Conservation (phyloP, 345 rosid species). For the Eucalyptus cloeziana region DNA sequence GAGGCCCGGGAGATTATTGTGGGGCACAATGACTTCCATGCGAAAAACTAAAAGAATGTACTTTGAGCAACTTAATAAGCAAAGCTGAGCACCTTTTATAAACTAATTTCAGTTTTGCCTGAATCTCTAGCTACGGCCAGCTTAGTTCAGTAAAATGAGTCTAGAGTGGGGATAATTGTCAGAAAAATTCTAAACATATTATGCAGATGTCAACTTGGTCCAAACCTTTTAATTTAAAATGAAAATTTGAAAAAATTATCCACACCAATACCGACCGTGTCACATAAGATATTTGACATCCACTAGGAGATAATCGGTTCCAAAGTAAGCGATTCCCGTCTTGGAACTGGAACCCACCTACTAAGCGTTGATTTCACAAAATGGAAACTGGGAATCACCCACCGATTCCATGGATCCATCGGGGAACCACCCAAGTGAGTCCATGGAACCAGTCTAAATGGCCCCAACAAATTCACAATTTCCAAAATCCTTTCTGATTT, state of each 20-base stretch:
- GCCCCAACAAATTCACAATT: background rate
- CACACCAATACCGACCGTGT: rapidly evolving
- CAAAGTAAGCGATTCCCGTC: rapidly evolving
- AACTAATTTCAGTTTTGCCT: background rate
- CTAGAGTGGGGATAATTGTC: background rate
- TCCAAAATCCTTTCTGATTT: background rate
- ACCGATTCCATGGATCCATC: background rate
- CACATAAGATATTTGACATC: rapidly evolving
- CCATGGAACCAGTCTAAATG: background rate
- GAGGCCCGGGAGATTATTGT: background rate
- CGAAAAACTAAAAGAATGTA: background rate
- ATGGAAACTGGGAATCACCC: too few species aligned
- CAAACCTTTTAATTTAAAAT: too few species aligned
- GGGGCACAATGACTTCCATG: background rate
- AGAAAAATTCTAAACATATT: background rate
- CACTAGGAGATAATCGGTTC: background rate
- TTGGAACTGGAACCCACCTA: rapidly evolving
- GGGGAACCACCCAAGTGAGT: rapidly evolving
- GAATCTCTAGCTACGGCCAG: background rate
- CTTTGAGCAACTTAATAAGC: background rate
- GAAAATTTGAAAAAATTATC: background rate
- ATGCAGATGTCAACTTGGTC: background rate
- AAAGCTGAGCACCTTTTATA: background rate
- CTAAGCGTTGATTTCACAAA: too few species aligned
- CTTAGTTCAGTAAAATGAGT: background rate